Conservation (phyloP, 306 rosid genomes). For the Vigna nakashimae region DNA sequence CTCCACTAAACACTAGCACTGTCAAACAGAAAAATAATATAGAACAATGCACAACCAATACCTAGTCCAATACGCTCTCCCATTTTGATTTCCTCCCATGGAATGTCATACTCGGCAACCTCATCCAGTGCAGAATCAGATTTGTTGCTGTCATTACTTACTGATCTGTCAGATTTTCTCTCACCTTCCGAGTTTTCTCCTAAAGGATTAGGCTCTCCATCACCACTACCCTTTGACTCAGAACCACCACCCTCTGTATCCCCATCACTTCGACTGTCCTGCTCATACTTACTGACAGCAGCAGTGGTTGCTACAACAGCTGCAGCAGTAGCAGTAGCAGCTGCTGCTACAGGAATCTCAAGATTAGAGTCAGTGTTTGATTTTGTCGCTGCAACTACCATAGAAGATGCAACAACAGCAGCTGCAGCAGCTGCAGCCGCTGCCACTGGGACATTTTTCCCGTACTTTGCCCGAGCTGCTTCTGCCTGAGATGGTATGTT, state of each 20-base stretch:
- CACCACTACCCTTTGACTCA: slow-evolving; percentile 68
- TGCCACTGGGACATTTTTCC: slow-evolving; percentile 88
- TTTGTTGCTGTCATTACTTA: slow-evolving; percentile 74
- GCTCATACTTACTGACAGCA: slow-evolving; percentile 88
- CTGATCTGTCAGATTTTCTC: slow-evolving; percentile 78
- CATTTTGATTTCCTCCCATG: slow-evolving; percentile 87
- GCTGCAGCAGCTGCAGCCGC: slow-evolving; percentile 98
- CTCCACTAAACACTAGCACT: slow-evolving; percentile 29
- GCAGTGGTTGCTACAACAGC: slow-evolving; percentile 98
- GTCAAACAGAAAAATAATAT: slow-evolving; percentile 36
- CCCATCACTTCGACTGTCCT: slow-evolving; percentile 68
- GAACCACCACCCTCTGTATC: slow-evolving; percentile 63
- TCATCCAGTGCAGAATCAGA: slow-evolving; percentile 86
- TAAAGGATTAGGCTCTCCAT: slow-evolving; percentile 59
- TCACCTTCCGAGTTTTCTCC: slow-evolving; percentile 75
- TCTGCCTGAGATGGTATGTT: slow-evolving; percentile 56
- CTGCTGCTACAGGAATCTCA: slow-evolving; percentile 95
- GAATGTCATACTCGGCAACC: slow-evolving; percentile 94
- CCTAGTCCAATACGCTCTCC: slow-evolving; percentile 99
- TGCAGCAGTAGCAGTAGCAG: slow-evolving; percentile 99
- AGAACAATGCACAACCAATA: slow-evolving; percentile 55
- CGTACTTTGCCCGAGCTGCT: slow-evolving; percentile 63
- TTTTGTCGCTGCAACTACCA: slow-evolving; percentile 90
- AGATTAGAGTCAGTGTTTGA: slow-evolving; percentile 70
- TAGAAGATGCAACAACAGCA: slow-evolving; percentile 95